Conservation (phyloP, 225 moss, liverwort and hornwort genomes). For the Marchantia polymorpha region DNA sequence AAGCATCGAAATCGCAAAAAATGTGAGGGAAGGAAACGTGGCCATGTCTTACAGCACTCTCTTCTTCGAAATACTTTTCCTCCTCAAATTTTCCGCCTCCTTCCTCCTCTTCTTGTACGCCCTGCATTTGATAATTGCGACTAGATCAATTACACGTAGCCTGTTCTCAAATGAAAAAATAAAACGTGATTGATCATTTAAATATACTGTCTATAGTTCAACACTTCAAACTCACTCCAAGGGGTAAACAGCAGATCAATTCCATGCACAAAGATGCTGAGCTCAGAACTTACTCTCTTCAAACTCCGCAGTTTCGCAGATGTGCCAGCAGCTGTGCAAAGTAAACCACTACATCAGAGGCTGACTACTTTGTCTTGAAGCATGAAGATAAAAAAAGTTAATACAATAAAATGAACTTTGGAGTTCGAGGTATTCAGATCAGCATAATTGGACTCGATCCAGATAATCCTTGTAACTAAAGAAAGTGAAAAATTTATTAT, state of each 20-base stretch:
- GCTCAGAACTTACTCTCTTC: constrained; percentile 62
- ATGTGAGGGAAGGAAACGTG: not conserved
- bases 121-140: constrained; percentile 41
- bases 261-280: not conserved
- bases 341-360: not conserved
- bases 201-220: not conserved
- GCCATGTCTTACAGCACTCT: constrained; percentile 48
- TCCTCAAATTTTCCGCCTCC: constrained; percentile 63
- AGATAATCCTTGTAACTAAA: not conserved
- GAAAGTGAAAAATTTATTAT: no score
- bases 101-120: constrained; percentile 58
- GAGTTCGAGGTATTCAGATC: not conserved
- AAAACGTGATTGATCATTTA: not conserved
- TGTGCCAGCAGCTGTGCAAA: constrained; percentile 78
- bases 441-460: not conserved
- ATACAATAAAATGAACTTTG: not conserved
- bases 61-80: constrained; percentile 60
- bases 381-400: not conserved
- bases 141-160: not conserved
- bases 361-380: not conserved
- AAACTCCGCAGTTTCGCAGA: constrained; percentile 86
- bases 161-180: not conserved
- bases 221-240: not conserved
- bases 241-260: not conserved
- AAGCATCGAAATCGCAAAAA: no score